phyloP scores from a whole-genome alignment of 2,329 filamentous ascomycete genomes.

The Sporothrix phasma region DNA sequence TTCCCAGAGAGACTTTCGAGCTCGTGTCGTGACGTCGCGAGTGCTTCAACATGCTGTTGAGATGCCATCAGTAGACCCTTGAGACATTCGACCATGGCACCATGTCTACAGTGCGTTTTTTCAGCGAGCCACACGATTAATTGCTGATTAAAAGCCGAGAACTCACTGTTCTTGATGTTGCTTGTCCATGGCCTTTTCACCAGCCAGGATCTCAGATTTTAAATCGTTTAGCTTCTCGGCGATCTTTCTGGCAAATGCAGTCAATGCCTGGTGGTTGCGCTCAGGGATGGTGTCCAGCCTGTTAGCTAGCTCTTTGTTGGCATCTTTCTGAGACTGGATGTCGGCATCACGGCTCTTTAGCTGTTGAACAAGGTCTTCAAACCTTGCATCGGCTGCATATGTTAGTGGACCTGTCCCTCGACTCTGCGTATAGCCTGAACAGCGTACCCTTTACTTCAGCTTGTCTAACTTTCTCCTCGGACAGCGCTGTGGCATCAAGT shows the following conservation, averaged over 20 bases:
- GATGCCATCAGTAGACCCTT: not conserved
- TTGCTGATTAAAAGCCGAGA: no score
- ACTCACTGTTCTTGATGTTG: constrained; percentile 10
- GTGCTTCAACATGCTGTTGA: not conserved
- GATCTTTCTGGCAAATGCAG: constrained; percentile 13
- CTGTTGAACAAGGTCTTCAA: not conserved
- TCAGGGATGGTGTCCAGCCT: constrained; percentile 15
- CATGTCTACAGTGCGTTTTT: no score
- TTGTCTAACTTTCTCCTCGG: constrained; percentile 11
- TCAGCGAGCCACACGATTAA: no score
- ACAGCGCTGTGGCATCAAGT: constrained; percentile 19
- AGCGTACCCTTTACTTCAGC: constrained; percentile 14
- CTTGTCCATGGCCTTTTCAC: not conserved
- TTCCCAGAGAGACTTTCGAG: not conserved
- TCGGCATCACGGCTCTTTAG: constrained; percentile 12
- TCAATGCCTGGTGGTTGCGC: constrained; percentile 15
- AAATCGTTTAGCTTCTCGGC: constrained; percentile 11
- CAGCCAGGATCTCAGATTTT: not conserved
- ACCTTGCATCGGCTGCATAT: constrained; percentile 7
- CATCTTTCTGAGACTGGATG: not conserved
- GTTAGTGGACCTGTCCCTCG: not conserved
- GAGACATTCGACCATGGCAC: not conserved
- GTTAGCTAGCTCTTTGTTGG: constrained; percentile 1
- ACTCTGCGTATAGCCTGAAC: not conserved
- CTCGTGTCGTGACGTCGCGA: not conserved